Conservation (phyloP, 257 asterid species). For the Euphrasia confusa region DNA sequence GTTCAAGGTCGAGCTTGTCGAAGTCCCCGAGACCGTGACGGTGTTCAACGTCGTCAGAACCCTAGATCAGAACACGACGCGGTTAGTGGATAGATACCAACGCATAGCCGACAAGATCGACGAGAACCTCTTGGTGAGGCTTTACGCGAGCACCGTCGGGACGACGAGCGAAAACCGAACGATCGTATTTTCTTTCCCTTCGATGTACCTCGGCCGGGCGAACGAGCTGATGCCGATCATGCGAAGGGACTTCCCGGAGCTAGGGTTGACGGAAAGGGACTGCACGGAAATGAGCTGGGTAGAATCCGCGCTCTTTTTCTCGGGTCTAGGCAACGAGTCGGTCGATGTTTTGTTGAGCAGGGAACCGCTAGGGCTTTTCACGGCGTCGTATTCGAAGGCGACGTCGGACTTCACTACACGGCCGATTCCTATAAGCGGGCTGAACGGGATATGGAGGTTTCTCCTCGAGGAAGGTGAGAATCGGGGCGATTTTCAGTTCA, state of each 20-base stretch:
- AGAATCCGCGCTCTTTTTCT: neutral
- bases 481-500: neutral
- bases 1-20: conserved; percentile 19
- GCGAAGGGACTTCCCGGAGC: neutral
- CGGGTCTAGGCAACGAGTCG: neutral
- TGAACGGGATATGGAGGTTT: neutral
- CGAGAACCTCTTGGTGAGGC: conserved; percentile 21
- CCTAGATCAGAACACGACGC: conserved; percentile 20
- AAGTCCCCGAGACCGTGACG: conserved; percentile 27
- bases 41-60: conserved; percentile 29
- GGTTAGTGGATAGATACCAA: conserved; percentile 30
- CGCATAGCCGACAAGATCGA: conserved; percentile 25
- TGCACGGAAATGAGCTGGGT: neutral
- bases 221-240: neutral
- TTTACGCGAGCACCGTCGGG: neutral
- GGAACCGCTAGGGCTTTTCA: neutral
- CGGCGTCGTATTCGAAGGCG: neutral
- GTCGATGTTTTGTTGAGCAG: neutral
- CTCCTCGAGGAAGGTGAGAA: neutral
- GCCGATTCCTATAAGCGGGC: neutral
- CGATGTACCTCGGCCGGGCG: neutral
- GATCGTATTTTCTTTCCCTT: neutral
- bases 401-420: neutral
- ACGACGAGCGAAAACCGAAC: neutral
- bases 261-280: neutral